These are phyloP conservation scores for Linderina pennispora DNA, from an alignment of 192 early-diverging fungal genomes.

Conservation along the genomic window DNA sequence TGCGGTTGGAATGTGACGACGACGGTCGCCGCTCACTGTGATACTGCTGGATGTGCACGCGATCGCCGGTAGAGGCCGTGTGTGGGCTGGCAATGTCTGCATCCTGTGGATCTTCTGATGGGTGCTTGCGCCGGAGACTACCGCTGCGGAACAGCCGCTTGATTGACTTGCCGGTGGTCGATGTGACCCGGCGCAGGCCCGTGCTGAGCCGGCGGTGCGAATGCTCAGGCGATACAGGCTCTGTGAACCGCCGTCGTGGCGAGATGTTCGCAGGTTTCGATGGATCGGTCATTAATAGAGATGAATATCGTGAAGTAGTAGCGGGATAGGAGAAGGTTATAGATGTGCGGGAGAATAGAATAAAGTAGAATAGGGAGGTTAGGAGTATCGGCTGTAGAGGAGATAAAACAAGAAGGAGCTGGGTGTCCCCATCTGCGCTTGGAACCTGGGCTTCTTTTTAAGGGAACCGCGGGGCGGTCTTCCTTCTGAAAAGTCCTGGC, in stretches of 20 bases:
- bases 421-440: too few relatives aligned
- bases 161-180: conserved; percentile 24
- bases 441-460: too few relatives aligned
- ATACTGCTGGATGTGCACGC: not conserved
- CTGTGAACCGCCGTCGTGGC: too few relatives aligned
- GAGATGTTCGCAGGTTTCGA: too few relatives aligned
- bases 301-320: not conserved
- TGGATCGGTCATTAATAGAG: not conserved
- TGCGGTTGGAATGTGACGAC: conserved; percentile 25
- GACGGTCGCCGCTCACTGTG: conserved; percentile 12
- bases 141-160: conserved; percentile 21
- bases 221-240: too few relatives aligned
- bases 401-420: too few relatives aligned
- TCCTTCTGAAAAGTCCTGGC: too few relatives aligned
- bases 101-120: not conserved
- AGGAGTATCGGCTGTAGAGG: too few relatives aligned
- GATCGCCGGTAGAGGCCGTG: not conserved
- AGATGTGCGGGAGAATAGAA: too few relatives aligned
- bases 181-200: conserved; percentile 15
- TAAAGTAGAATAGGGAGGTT: too few relatives aligned
- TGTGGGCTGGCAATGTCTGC: not conserved
- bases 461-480: too few relatives aligned
- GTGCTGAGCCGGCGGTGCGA: not conserved
- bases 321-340: too few relatives aligned
- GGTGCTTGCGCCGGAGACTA: not conserved